phyloP scores from a whole-genome alignment of 768 basidiomycete genomes.

The Kwoniella sp. region DNA sequence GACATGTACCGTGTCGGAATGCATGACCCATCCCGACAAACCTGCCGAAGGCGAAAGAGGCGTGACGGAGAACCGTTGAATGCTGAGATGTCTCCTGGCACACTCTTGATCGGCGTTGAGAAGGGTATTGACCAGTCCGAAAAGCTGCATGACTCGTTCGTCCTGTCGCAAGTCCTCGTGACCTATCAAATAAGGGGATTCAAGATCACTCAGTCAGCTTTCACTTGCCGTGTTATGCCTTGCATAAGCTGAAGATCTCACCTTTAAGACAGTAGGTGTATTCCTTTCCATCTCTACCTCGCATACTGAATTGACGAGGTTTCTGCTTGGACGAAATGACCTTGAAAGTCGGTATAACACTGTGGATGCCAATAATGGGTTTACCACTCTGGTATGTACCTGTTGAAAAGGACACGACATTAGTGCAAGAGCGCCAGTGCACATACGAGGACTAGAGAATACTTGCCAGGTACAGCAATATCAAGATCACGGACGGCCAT shows the following conservation, averaged over 20 bases:
- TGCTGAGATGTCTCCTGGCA: constrained; percentile 93
- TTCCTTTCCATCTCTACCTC: constrained; percentile 88
- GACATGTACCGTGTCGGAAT: constrained; percentile 93
- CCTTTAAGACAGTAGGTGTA: constrained; percentile 92
- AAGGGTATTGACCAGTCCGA: constrained; percentile 92
- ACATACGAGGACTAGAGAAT: neutral
- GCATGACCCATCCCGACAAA: constrained; percentile 90
- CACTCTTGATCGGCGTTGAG: constrained; percentile 89
- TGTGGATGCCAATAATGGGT: constrained; percentile 74
- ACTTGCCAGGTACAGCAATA: constrained; percentile 87
- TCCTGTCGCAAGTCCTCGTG: constrained; percentile 99
- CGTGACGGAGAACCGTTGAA: constrained; percentile 88
- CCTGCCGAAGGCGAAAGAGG: constrained; percentile 95
- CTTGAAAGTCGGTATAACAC: constrained; percentile 83
- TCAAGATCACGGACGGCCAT: constrained; percentile 86
- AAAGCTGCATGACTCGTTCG: constrained; percentile 98
- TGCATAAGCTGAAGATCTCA: constrained; percentile 44
- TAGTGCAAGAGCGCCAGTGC: neutral
- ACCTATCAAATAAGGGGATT: constrained; percentile 59
- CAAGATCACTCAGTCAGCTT: constrained; percentile 10
- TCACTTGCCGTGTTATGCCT: neutral
- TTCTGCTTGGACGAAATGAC: constrained; percentile 97
- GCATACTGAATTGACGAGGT: constrained; percentile 80
- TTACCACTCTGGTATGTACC: constrained; percentile 91
- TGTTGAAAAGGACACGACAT: constrained; percentile 55